Evolutionary conservation across 345 rosid genomes (phyloP).

Genomic region (Populus alba): DNA sequence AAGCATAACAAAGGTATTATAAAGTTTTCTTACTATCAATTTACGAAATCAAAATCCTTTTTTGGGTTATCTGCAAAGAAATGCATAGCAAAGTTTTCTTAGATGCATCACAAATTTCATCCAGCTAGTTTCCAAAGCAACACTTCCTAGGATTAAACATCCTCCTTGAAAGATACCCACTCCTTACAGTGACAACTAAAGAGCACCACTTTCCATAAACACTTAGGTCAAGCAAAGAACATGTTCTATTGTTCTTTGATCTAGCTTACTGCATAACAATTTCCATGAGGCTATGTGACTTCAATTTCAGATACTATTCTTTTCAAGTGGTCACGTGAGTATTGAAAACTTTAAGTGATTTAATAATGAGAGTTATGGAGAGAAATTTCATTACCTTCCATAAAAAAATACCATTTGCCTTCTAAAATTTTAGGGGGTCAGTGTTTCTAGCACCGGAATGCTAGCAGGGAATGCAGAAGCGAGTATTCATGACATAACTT

Average conservation of each 20-base stretch:
- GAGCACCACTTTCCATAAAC: neutral
- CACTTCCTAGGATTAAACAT: neutral
- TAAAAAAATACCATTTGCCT: neutral
- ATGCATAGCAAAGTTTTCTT: neutral
- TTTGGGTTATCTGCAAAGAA: no score
- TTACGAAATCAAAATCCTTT: no score
- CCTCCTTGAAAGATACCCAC: neutral
- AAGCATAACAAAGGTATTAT: neutral
- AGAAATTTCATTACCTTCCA: neutral
- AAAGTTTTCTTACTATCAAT: neutral
- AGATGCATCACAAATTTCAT: neutral
- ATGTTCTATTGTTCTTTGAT: neutral
- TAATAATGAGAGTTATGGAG: neutral
- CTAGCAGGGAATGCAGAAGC: neutral
- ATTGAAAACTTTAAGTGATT: neutral
- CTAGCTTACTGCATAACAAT: neutral
- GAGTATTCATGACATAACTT: neutral
- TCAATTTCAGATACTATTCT: neutral
- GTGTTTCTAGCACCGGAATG: neutral
- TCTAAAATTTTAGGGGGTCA: neutral
- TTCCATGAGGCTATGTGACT: neutral
- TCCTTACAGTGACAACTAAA: neutral
- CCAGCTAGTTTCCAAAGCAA: neutral
- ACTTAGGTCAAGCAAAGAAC: neutral
- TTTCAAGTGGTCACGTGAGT: neutral